A percentile compares a stretch with the other conserved stretches of the same genome.
Evolutionary conservation across 2,329 filamentous ascomycete species (phyloP).

Genomic region (Penicillium sp.): DNA sequence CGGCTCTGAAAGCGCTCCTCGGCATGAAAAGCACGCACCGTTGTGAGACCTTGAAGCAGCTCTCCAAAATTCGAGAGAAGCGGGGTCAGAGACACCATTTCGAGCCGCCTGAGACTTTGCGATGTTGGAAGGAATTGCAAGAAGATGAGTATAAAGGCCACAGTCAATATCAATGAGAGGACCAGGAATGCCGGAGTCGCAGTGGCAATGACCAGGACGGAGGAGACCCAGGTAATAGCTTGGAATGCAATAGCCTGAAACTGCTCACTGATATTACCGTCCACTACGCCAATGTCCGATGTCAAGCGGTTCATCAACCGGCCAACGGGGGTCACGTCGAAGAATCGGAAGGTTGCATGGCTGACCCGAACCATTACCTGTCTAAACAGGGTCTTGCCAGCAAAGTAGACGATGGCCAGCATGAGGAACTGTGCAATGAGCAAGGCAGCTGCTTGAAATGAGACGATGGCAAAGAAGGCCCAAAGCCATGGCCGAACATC

Average conservation of each 20-base stretch:
- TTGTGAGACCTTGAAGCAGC: conserved; percentile 77
- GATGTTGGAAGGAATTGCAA: conserved; percentile 73
- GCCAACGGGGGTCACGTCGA: conserved; percentile 84
- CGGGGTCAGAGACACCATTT: conserved; percentile 84
- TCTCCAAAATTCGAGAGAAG: conserved; percentile 91
- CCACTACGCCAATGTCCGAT: conserved; percentile 82
- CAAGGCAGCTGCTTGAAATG: conserved; percentile 56
- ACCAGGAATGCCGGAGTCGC: conserved; percentile 72
- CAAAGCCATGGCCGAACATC: conserved; percentile 71
- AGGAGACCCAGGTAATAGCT: conserved; percentile 65
- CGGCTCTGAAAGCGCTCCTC: conserved; percentile 73
- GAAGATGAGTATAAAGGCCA: conserved; percentile 69
- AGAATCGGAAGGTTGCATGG: conserved; percentile 80
- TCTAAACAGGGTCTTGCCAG: conserved; percentile 70
- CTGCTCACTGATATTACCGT: conserved; percentile 74
- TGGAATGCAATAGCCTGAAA: conserved; percentile 68
- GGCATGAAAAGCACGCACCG: conserved; percentile 76
- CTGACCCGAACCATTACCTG: conserved; percentile 69
- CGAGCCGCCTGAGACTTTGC: conserved; percentile 74
- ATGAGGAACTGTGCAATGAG: conserved; percentile 62
- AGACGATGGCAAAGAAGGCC: conserved; percentile 63
- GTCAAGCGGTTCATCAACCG: conserved; percentile 89
- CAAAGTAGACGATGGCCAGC: conserved; percentile 72
- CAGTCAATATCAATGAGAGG: conserved; percentile 64
- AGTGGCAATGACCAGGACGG: conserved; percentile 71